These are phyloP conservation scores for Rhazya stricta DNA, from an alignment of 257 asterid species.

Conservation along the genomic window DNA sequence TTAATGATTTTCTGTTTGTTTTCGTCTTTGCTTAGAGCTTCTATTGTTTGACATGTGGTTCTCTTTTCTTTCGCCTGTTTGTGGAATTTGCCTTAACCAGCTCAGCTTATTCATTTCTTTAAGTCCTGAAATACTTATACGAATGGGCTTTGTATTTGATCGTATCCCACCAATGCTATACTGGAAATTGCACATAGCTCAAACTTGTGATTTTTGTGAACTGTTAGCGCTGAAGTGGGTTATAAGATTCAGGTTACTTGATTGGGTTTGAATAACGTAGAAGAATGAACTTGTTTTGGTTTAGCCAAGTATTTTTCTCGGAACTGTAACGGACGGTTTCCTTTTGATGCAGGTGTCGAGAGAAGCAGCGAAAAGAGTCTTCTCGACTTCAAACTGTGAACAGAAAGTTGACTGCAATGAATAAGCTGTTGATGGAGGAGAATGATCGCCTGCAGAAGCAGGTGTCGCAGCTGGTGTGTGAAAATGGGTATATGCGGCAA, in stretches of 20 bases:
- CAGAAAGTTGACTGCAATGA: conserved; percentile 78
- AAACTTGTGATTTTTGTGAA: conserved; percentile 1
- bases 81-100: background rate
- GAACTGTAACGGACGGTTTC: background rate
- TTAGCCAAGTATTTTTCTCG: conserved; percentile 4
- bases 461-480: conserved; percentile 87
- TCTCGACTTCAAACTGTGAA: conserved; percentile 79
- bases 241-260: background rate
- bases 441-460: conserved; percentile 93
- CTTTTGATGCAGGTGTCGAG: conserved; percentile 65
- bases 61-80: background rate
- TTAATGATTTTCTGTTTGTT: background rate
- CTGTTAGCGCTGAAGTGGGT: background rate
- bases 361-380: conserved; percentile 88
- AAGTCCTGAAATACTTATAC: background rate
- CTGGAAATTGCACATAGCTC: background rate
- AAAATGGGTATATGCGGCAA: conserved; percentile 80
- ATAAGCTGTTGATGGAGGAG: conserved; percentile 91
- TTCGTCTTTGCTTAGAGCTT: background rate
- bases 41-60: background rate
- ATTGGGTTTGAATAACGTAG: background rate
- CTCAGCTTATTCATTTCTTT: background rate
- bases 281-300: conserved; percentile 1
- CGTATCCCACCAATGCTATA: background rate
- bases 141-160: background rate